Conservation (phyloP, 768 basidiomycete species). For the Hirschioporus abietinus region DNA sequence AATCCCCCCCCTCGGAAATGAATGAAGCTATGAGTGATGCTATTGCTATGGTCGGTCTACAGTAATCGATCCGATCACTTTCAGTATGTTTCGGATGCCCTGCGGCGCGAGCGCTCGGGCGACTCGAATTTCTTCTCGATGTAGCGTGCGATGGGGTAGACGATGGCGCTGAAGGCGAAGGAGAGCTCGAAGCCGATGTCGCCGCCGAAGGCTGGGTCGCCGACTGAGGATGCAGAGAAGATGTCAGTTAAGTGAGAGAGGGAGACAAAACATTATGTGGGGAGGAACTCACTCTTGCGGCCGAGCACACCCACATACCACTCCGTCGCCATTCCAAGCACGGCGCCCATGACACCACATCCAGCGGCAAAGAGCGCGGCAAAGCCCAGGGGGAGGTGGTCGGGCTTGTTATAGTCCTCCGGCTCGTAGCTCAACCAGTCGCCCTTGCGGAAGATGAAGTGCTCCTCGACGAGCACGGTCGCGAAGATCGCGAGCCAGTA, state of each 20-base stretch:
- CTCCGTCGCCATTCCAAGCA: slow-evolving; percentile 30
- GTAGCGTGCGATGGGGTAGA: slow-evolving; percentile 7
- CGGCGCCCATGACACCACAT: slow-evolving; percentile 34
- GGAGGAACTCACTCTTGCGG: slow-evolving; percentile 17
- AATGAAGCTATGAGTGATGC: too few species aligned
- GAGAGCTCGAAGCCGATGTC: slow-evolving; percentile 35
- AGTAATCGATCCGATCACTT: neutral
- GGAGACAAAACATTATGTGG: slow-evolving; percentile 5
- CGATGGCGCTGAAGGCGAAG: slow-evolving; percentile 25
- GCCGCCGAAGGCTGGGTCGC: slow-evolving; percentile 22
- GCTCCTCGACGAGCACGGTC: slow-evolving; percentile 42
- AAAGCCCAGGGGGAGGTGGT: slow-evolving; percentile 30
- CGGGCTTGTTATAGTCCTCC: slow-evolving; percentile 27
- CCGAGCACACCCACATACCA: slow-evolving; percentile 28
- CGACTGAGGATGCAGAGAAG: slow-evolving; percentile 13
- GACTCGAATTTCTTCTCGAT: neutral
- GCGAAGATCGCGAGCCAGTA: slow-evolving; percentile 51
- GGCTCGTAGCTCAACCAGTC: slow-evolving; percentile 31
- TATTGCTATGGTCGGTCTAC: too few species aligned
- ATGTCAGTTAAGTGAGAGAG: neutral
- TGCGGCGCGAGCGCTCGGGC: neutral
- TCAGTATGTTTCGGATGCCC: neutral
- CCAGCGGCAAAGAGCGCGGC: slow-evolving; percentile 30
- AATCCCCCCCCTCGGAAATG: too few species aligned
- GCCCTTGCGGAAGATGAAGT: slow-evolving; percentile 43